Conservation (phyloP, 78 protist species). For the Reticulomyxa filosa region DNA sequence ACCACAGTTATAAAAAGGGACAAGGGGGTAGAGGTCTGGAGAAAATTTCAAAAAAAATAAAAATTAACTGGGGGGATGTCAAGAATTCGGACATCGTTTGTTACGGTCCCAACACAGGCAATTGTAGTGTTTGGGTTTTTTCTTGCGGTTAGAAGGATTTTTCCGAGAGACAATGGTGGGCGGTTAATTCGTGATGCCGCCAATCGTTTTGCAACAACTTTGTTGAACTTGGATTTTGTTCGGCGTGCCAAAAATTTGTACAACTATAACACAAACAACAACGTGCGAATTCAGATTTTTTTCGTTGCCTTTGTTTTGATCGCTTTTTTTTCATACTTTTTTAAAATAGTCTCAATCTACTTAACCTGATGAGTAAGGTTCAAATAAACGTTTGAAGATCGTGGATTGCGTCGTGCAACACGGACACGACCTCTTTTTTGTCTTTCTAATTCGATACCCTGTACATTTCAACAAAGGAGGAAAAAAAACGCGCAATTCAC, state of each 20-base stretch:
- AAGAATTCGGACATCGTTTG: conserved; percentile 82
- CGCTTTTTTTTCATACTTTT: background rate
- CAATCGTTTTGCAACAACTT: conserved; percentile 71
- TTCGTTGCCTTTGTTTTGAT: background rate
- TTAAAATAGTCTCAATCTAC: conserved; percentile 1
- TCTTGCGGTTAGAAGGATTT: too few species aligned
- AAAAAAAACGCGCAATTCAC: too few species aligned
- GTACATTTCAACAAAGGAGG: too few species aligned
- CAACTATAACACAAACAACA: conserved; percentile 29
- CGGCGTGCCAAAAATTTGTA: conserved; percentile 93
- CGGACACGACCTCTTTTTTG: too few species aligned
- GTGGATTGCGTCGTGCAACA: too few species aligned
- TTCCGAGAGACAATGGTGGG: conserved; percentile 71
- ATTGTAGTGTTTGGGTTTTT: too few species aligned
- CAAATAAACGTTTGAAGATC: too few species aligned
- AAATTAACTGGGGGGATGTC: conserved; percentile 50
- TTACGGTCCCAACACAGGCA: conserved; percentile 94
- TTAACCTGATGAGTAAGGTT: too few species aligned
- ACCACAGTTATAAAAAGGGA: too few species aligned
- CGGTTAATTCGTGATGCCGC: conserved; percentile 54
- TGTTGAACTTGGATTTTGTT: conserved; percentile 81
- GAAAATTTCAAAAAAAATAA: background rate
- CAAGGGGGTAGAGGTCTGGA: background rate
- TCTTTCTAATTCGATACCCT: too few species aligned
- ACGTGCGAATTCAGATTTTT: background rate